Conservation (phyloP, 169 alveolate genomes). For the Plasmodium cynomolgi region DNA sequence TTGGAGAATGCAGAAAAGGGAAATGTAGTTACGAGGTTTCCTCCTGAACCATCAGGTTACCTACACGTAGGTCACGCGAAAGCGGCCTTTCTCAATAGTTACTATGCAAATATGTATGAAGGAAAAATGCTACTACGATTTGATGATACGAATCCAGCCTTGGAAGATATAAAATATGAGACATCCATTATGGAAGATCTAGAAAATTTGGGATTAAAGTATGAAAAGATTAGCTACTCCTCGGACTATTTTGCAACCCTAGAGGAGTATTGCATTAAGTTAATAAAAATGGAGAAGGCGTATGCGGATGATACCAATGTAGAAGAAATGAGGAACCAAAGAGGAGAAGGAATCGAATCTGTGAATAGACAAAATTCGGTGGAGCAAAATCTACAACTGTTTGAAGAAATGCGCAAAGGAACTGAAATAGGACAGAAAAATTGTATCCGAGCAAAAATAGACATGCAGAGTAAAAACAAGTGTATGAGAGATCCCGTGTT, state of each 20-base stretch:
- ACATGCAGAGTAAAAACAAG: constrained; percentile 94
- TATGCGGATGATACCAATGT: constrained; percentile 98
- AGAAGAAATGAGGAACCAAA: constrained; percentile 96
- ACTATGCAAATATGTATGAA: constrained; percentile 94
- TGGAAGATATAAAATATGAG: constrained; percentile 96
- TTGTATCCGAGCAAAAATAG: constrained; percentile 98
- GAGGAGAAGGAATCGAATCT: constrained; percentile 96
- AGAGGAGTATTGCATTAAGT: constrained; percentile 88
- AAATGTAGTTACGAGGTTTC: constrained; percentile 98
- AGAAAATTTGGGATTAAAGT: constrained; percentile 90
- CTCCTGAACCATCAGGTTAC: constrained; percentile 99
- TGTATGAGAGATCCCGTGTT: constrained; percentile 99
- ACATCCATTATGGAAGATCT: constrained; percentile 94
- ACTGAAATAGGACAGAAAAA: constrained; percentile 90
- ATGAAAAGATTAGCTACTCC: constrained; percentile 93
- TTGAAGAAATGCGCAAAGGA: constrained; percentile 92
- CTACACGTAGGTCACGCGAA: constrained; percentile 99
- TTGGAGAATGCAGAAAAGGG: constrained; percentile 95
- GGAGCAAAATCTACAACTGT: constrained; percentile 93
- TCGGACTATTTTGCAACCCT: constrained; percentile 95
- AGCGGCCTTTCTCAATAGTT: constrained; percentile 97
- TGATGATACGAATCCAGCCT: constrained; percentile 99
- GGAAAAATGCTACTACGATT: constrained; percentile 97
- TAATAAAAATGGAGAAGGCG: constrained; percentile 91
- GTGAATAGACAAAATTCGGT: constrained; percentile 87